phyloP scores from a whole-genome alignment of 345 rosid genomes.

The Eucalyptus fibrosa region DNA sequence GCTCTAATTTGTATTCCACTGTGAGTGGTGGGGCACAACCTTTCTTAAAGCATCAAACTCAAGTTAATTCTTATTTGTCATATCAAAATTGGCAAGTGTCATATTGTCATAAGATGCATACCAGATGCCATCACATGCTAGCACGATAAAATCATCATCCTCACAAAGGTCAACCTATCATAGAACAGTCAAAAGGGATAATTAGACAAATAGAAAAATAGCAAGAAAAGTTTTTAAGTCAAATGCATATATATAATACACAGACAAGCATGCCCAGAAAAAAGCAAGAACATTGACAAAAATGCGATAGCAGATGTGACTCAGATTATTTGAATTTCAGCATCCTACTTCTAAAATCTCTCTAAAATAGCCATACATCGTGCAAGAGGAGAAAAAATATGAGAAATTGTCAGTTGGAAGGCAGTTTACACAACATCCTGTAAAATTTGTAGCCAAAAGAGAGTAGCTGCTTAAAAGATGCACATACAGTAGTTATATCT shows the following conservation, averaged over 20 bases:
- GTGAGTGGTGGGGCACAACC: background rate
- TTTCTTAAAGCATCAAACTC: background rate
- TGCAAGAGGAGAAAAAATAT: background rate
- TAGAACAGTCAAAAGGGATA: background rate
- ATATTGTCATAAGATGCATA: constrained; percentile 2
- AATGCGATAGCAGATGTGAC: background rate
- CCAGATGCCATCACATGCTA: constrained; percentile 99
- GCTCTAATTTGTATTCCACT: background rate
- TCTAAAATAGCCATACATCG: background rate
- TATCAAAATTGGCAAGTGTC: background rate
- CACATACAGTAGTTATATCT: constrained; percentile 56
- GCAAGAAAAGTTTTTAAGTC: background rate
- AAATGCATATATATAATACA: background rate
- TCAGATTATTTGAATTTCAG: background rate
- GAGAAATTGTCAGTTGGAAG: background rate
- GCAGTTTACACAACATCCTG: background rate
- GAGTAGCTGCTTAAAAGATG: background rate
- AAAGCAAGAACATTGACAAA: background rate
- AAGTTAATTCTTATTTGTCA: background rate
- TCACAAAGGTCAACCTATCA: constrained; percentile 83
- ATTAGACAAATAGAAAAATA: background rate
- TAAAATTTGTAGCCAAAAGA: background rate
- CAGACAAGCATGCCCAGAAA: background rate
- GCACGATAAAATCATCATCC: constrained; percentile 85
- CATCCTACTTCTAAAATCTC: background rate